A percentile compares a stretch with the other conserved stretches of the same genome.
phyloP scores from a whole-genome alignment of 1,284 basidiomycete species.

The Puccinia novopanici region DNA sequence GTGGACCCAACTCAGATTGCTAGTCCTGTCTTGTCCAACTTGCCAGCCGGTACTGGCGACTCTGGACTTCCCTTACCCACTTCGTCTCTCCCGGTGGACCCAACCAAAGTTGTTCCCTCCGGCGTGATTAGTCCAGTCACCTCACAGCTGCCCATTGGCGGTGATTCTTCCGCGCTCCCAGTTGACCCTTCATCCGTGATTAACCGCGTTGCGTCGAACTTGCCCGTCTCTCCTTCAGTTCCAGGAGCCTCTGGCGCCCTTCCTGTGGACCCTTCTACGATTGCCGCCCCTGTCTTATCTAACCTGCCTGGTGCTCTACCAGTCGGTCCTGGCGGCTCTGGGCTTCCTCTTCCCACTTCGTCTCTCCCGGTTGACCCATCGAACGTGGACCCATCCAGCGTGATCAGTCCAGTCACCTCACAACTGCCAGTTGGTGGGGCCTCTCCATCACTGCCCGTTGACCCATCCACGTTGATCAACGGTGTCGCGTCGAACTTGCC shows the following conservation, averaged over 20 bases:
- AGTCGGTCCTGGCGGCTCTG: too few species aligned
- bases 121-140: too few species aligned
- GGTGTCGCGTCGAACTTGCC: neutral
- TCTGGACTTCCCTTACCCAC: neutral
- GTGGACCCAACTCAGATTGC: too few species aligned
- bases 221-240: neutral
- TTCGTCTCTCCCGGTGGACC: conserved; percentile 1
- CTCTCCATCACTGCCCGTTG: neutral
- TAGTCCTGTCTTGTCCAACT: neutral
- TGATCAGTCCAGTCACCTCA: neutral
- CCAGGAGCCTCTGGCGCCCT: neutral
- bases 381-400: neutral
- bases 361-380: neutral
- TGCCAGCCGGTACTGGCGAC: neutral
- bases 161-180: neutral
- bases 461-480: neutral
- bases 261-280: neutral
- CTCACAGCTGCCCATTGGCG: too few species aligned
- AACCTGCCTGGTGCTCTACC: too few species aligned
- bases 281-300: too few species aligned
- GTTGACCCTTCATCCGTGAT: neutral
- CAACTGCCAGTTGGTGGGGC: neutral
- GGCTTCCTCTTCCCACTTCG: neutral
- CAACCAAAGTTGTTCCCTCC: neutral
- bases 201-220: neutral